Evolutionary conservation across 2,329 filamentous ascomycete genomes (phyloP).

Genomic region (Lasiodiplodia theobromae): DNA sequence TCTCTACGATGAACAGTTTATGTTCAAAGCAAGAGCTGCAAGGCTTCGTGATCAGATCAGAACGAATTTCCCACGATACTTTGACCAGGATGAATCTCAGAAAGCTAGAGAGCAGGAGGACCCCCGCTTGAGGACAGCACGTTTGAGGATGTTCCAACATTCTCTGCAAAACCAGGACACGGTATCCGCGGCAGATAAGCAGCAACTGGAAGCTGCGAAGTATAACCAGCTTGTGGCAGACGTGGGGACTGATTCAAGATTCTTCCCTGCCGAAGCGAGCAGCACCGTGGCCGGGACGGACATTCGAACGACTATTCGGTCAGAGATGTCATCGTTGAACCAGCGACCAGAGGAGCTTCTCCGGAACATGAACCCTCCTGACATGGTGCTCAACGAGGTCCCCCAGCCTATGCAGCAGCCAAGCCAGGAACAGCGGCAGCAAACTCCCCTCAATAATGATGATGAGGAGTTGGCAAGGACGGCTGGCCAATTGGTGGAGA

Average conservation of each 20-base stretch:
- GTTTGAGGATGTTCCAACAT: conserved; percentile 8
- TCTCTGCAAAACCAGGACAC: conserved; percentile 1
- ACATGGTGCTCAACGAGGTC: background rate
- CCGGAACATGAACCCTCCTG: conserved; percentile 11
- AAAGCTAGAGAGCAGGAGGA: background rate
- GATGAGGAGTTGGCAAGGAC: conserved; percentile 75
- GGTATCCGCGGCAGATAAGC: background rate
- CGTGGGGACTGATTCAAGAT: conserved; percentile 1
- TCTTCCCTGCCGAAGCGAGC: conserved; percentile 5
- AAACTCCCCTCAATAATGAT: conserved; percentile 47
- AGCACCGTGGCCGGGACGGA: background rate
- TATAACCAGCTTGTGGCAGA: conserved; percentile 6
- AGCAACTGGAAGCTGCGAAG: background rate
- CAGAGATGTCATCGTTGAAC: conserved; percentile 11
- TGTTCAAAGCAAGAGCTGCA: conserved; percentile 12
- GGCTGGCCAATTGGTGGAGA: conserved; percentile 73
- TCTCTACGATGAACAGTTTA: conserved; percentile 16
- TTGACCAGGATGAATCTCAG: conserved; percentile 7
- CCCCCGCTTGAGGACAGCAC: background rate
- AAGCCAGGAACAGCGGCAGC: conserved; percentile 9
- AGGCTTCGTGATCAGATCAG: background rate
- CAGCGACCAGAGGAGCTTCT: conserved; percentile 18
- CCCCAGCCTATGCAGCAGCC: conserved; percentile 9
- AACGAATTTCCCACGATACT: background rate
- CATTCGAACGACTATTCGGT: conserved; percentile 7